These are phyloP conservation scores for Aspergillus haitiensis DNA, from an alignment of 495 filamentous ascomycete genomes.

Conservation along the genomic window DNA sequence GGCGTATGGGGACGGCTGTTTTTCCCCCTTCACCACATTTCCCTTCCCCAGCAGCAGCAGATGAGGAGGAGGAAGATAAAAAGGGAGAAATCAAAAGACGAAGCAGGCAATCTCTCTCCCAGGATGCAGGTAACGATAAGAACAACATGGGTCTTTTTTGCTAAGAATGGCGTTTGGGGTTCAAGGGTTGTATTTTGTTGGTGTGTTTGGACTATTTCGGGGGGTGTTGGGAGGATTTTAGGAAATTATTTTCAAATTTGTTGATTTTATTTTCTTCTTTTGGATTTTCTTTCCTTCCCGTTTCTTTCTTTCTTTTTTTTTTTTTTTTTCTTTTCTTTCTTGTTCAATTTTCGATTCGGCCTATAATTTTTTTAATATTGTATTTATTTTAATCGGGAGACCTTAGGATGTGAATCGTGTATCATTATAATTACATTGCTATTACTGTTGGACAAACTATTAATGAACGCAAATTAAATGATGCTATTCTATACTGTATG, in stretches of 20 bases:
- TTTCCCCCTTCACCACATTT: slow-evolving; percentile 12
- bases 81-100: no score
- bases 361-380: neutral
- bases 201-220: slow-evolving; percentile 21
- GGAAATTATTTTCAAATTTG: neutral
- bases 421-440: no score
- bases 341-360: neutral
- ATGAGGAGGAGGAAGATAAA: neutral
- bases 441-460: no score
- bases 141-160: slow-evolving; percentile 23
- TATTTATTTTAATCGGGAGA: neutral
- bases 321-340: neutral
- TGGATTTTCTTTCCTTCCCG: neutral
- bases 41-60: neutral
- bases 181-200: slow-evolving; percentile 23
- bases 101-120: no score
- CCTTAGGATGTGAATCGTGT: no score
- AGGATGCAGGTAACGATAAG: no score
- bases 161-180: slow-evolving; percentile 27
- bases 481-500: no score
- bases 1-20: slow-evolving; percentile 21
- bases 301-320: neutral
- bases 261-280: slow-evolving; percentile 2
- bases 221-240: slow-evolving; percentile 5
- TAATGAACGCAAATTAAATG: no score